Percentiles rank a stretch among this genome's conserved stretches.
These are phyloP conservation scores for Deinandra increscens DNA, from an alignment of 129 eudicot genomes.

Conservation along the genomic window DNA sequence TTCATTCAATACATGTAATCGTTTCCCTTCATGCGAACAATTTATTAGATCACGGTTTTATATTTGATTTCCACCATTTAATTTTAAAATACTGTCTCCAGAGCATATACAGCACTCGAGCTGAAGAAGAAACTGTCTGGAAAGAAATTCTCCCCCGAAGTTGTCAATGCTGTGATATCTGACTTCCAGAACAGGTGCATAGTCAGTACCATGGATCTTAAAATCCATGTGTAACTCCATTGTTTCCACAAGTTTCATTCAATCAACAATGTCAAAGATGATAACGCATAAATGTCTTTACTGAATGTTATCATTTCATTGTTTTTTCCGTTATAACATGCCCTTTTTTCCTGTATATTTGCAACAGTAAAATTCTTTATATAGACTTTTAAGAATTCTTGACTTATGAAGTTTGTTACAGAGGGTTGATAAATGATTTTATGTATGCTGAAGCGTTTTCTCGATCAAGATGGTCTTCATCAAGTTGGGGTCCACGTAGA, in stretches of 20 bases:
- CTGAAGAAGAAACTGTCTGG: constrained; percentile 63
- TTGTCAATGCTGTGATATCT: constrained; percentile 55
- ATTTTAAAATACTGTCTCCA: constrained; percentile 26
- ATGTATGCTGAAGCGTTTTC: constrained; percentile 81
- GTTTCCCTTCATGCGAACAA: no score
- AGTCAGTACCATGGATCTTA: constrained; percentile 13
- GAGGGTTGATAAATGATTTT: constrained; percentile 76
- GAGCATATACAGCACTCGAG: constrained; percentile 65
- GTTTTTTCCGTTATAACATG: neutral
- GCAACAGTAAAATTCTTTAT: neutral
- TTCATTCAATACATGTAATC: no score
- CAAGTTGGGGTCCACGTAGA: constrained; percentile 93
- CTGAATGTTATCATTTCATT: neutral
- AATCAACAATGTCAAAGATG: neutral
- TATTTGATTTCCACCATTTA: neutral
- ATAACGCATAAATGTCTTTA: neutral
- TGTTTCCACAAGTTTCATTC: neutral
- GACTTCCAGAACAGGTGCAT: constrained; percentile 71
- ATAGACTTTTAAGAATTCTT: neutral
- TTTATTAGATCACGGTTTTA: constrained; percentile 9
- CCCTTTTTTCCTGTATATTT: constrained; percentile 4
- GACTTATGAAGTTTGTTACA: constrained; percentile 31
- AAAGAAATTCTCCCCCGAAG: constrained; percentile 44
- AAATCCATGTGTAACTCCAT: neutral
- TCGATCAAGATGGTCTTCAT: constrained; percentile 86